Base-by-base conservation (phyloP, 2,329 filamentous ascomycete species). In the Keithomyces neogunnii region DNA sequence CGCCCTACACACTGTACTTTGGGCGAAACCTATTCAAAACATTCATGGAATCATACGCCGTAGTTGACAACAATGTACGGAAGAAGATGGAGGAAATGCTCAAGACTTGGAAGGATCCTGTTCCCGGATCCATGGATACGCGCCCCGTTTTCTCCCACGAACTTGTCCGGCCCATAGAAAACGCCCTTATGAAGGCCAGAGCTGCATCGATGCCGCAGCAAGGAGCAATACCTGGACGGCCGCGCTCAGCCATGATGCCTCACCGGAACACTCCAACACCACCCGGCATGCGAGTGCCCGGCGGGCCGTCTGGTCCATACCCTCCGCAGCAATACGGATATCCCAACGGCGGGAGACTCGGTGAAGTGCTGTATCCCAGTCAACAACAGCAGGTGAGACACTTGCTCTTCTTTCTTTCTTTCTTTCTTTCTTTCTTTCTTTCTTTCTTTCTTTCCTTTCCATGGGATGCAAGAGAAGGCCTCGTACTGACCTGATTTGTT, bases 61-160 rank as follows among this genome's bases (percentile, higher is more conserved):
- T 95, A 54, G 91, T 97, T 56, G 90, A 96, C 62, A 80, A 81
- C 56, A 78, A 79, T 54, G 90, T 91, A 28, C 84, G 93, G 57
- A 85, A 85, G 59, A 95, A 95, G 69, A 88, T 99, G 81, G 93
- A 97, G 66, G 91, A 95, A 69, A 92, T 99, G 86, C 77, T 99
- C 60, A 90, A 88, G 69, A 99, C 93, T 1, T 99, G 93, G 93
- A 97, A 96, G 69, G 89, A 96, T 62, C 89, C 93, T 2, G 90
- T 97, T 11, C 90, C 92, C 2, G 93, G 92, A 47, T 96, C 93
- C 11, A 82, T 95, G 65, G 92, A 96, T 62, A 85, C 85, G n/a
- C 82, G 89, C 55, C 91, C 93, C 6, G 92, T 99, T 48, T 99
- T 99, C 64, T 82, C 89, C 31, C 78, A 83, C 39, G 90, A 97